Evolutionary conservation across 2,329 filamentous ascomycete genomes (phyloP), one percentile per base, ranked within the genome.

Genomic region (Botrytis paeoniae): DNA sequence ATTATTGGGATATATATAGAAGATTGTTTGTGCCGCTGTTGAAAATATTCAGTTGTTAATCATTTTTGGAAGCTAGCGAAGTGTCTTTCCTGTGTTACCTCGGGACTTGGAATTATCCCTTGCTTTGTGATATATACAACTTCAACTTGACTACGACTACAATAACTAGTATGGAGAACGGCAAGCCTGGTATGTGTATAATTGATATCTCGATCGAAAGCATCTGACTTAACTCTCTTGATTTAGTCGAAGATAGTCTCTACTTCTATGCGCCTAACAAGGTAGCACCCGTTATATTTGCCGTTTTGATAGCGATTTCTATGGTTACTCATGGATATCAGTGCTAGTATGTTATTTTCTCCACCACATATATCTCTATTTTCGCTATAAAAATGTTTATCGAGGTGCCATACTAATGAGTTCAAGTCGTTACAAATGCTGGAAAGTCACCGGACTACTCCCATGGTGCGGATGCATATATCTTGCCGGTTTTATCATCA

Each of bases 391-490:
- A n/a, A n/a, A n/a, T n/a, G n/a, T n/a, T n/a, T n/a, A n/a, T n/a
- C 16, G n/a, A 9, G 14, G 3, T 57, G 5, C 8, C 9, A 35
- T 60, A 9, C 57, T 35, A 22, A 60, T 0, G 8, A 0, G 10
- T 20, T 35, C 7, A n/a, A 89, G 87, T 62, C 85, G 82, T 71
- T 88, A 89, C 78, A 87, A 86, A 75, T 87, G 84, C 76, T 90
- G 87, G 85, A 84, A 84, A 69, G 81, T 89, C 22, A 89, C 86
- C 0, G 80, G 85, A 0, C 80, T 91, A 6, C 86, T 89, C 35
- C 84, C 87, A 14, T 85, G 88, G 80, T 87, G 86, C 62, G 84
- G 85, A 12, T 78, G 87, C 1, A 78, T 91, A 59, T 89, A 90
- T 79, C 83, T 85, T 0, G 82, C 81, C 1, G 89, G 89, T 35